phyloP scores from a whole-genome alignment of 2,329 filamentous ascomycete genomes.

The Calonectria pteridis region DNA sequence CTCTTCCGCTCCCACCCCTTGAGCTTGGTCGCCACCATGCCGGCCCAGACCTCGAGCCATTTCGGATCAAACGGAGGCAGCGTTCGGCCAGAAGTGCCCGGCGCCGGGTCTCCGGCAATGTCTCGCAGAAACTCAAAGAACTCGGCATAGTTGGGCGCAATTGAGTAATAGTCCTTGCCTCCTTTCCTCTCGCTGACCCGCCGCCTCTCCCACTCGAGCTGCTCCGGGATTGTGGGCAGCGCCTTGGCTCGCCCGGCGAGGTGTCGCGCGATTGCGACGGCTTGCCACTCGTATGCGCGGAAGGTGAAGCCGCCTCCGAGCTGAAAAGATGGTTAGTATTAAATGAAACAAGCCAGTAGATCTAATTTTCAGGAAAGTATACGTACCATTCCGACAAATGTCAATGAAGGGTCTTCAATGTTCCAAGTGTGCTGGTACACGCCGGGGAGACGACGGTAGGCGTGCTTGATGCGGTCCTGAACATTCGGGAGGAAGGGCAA shows the following conservation, averaged over 20 bases:
- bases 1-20: conserved; percentile 33
- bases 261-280: conserved; percentile 31
- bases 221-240: conserved; percentile 23
- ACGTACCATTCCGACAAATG: conserved; percentile 29
- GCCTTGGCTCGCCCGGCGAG: conserved; percentile 28
- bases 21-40: conserved; percentile 26
- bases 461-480: conserved; percentile 16
- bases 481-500: conserved; percentile 26
- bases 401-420: conserved; percentile 26
- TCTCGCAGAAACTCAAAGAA: conserved; percentile 33
- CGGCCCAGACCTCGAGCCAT: conserved; percentile 36
- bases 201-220: conserved; percentile 37
- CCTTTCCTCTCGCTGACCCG: conserved; percentile 33
- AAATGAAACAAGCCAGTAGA: rapidly evolving
- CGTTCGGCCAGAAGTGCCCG: conserved; percentile 24
- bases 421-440: conserved; percentile 30
- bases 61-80: conserved; percentile 30
- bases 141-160: conserved; percentile 29
- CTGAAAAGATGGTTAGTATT: background rate
- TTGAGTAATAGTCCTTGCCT: conserved; percentile 38
- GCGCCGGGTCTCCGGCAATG: conserved; percentile 30
- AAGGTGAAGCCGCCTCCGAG: conserved; percentile 39
- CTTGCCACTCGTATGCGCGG: conserved; percentile 40
- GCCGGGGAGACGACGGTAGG: conserved; percentile 26
- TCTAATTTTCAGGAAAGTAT: background rate